phyloP scores from a whole-genome alignment of 2,329 filamentous ascomycete species.

The Drechslera avenae region DNA sequence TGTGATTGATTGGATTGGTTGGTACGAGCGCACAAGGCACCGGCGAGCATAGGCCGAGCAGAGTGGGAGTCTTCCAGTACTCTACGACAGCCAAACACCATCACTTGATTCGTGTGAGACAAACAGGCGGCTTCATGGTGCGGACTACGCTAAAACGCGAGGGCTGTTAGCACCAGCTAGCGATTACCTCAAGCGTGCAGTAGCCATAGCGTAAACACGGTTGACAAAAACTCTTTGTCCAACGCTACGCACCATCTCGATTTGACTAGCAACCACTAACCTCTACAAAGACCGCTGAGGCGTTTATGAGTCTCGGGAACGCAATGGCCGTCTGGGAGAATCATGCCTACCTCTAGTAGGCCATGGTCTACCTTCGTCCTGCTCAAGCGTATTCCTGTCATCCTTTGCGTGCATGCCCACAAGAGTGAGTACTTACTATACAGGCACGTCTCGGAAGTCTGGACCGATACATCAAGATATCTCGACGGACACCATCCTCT shows the following conservation, averaged over 20 bases:
- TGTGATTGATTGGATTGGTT: slow-evolving; percentile 60
- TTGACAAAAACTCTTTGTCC: slow-evolving; percentile 53
- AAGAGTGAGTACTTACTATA: slow-evolving; percentile 47
- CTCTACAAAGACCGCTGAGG: slow-evolving; percentile 51
- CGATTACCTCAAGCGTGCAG: slow-evolving; percentile 57
- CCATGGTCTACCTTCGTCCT: slow-evolving; percentile 53
- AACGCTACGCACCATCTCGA: slow-evolving; percentile 39
- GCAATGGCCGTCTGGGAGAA: slow-evolving; percentile 54
- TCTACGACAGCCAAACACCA: too few relatives aligned
- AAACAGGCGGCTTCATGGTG: slow-evolving; percentile 35
- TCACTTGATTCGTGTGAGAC: background rate
- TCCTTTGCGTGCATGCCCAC: slow-evolving; percentile 51
- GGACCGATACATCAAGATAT: slow-evolving; percentile 42
- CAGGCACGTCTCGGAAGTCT: background rate
- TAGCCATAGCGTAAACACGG: slow-evolving; percentile 51
- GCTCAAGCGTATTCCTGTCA: slow-evolving; percentile 53
- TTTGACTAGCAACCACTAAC: slow-evolving; percentile 10
- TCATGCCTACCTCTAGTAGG: slow-evolving; percentile 53
- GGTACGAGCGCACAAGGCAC: slow-evolving; percentile 55
- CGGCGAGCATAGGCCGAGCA: slow-evolving; percentile 55
- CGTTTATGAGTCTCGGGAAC: slow-evolving; percentile 59
- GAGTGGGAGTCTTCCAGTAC: slow-evolving; percentile 49
- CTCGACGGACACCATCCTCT: slow-evolving; percentile 52
- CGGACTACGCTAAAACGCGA: slow-evolving; percentile 59
- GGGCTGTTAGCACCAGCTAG: slow-evolving; percentile 57